These are phyloP conservation scores for Eucalyptus cladocalyx DNA, from an alignment of 345 rosid genomes.

Conservation along the genomic window DNA sequence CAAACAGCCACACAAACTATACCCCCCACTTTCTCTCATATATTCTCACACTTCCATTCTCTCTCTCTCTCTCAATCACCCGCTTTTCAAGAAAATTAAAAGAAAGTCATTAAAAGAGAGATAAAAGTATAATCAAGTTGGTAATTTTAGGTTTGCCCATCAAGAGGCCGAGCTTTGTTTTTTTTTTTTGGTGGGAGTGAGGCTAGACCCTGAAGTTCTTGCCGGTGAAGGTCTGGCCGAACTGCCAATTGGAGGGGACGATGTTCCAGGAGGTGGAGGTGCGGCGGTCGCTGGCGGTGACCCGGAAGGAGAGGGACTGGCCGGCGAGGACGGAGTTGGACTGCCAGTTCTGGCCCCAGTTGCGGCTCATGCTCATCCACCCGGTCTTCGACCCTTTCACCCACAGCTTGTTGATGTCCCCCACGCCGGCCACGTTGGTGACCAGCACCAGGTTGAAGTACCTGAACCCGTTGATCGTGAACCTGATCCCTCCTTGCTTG, in stretches of 20 bases:
- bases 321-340: constrained; percentile 44
- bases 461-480: constrained; percentile 56
- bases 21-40: not conserved
- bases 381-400: constrained; percentile 44
- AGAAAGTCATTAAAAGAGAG: not conserved
- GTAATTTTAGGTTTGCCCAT: not conserved
- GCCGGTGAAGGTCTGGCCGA: constrained; percentile 46
- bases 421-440: constrained; percentile 65
- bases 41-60: not conserved
- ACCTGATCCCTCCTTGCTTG: constrained; percentile 54
- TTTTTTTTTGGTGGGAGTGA: too few species aligned
- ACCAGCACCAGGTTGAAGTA: constrained; percentile 63
- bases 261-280: constrained; percentile 35
- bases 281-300: constrained; percentile 36
- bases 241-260: constrained; percentile 39
- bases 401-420: constrained; percentile 38
- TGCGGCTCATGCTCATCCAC: constrained; percentile 53
- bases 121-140: not conserved
- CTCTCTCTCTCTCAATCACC: not conserved
- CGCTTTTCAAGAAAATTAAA: not conserved
- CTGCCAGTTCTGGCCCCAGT: constrained; percentile 84
- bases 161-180: not conserved
- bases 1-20: not conserved
- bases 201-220: constrained; percentile 39
- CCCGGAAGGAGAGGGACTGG: constrained; percentile 41